A percentile compares a stretch with the other conserved stretches of the same genome.
Evolutionary conservation across 345 rosid genomes (phyloP).

Genomic region (Iberis pinnata): DNA sequence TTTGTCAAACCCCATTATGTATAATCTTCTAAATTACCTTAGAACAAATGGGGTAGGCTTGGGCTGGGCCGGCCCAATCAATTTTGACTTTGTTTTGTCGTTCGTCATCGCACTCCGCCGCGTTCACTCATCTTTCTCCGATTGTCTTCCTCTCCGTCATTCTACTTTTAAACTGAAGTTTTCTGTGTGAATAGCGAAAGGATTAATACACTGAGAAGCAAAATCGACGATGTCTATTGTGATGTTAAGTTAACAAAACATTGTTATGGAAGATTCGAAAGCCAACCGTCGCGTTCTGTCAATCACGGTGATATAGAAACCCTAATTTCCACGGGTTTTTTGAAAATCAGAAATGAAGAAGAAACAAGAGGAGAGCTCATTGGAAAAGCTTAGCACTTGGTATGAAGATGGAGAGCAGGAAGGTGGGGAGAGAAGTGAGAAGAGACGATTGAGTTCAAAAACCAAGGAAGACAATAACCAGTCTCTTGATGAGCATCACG

Average conservation of each 20-base stretch:
- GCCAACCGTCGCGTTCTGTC: conserved; percentile 2
- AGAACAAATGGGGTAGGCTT: no score
- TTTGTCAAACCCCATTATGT: no score
- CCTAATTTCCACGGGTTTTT: conserved; percentile 14
- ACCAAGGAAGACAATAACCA: conserved; percentile 68
- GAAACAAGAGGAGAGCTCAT: conserved; percentile 84
- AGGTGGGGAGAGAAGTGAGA: conserved; percentile 64
- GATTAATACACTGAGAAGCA: not conserved
- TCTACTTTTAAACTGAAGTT: not conserved
- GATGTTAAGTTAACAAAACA: not conserved
- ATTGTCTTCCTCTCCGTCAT: not conserved
- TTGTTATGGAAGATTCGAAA: not conserved
- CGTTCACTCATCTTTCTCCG: conserved; percentile 1
- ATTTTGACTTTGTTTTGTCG: conserved; percentile 1
- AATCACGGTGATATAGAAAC: no score
- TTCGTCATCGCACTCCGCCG: conserved; percentile 9
- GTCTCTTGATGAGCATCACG: conserved; percentile 41
- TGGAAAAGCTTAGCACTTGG: conserved; percentile 82
- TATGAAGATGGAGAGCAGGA: conserved; percentile 90
- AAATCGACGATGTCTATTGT: not conserved
- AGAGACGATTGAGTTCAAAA: conserved; percentile 48
- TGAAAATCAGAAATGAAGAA: conserved; percentile 35
- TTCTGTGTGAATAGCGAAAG: not conserved
- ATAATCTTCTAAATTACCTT: no score
- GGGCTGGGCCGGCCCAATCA: conserved; percentile 4